phyloP scores from a whole-genome alignment of 176 grass and related monocot species.

The Poa pratensis region DNA sequence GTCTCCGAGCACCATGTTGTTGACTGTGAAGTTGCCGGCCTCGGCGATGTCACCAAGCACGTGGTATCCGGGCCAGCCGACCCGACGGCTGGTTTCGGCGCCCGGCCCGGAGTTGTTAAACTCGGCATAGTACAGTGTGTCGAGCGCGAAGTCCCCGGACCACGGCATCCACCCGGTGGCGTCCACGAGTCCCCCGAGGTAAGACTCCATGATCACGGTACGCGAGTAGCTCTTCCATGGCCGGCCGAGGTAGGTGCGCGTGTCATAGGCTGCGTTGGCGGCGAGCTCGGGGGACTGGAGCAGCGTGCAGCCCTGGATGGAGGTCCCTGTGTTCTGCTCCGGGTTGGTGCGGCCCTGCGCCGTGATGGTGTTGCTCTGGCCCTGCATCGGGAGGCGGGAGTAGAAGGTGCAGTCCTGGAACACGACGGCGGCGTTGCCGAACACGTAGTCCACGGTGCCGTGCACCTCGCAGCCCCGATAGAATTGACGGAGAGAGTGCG shows the following conservation, averaged over 20 bases:
- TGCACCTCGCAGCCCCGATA: slow-evolving; percentile 71
- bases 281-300: slow-evolving; percentile 54
- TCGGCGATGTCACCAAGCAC: slow-evolving; percentile 43
- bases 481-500: slow-evolving; percentile 84
- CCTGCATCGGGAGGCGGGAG: slow-evolving; percentile 59
- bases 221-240: slow-evolving; percentile 74
- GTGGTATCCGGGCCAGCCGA: slow-evolving; percentile 64
- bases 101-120: slow-evolving; percentile 62
- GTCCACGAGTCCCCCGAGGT: slow-evolving; percentile 55
- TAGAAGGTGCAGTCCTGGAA: slow-evolving; percentile 76
- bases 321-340: slow-evolving; percentile 84
- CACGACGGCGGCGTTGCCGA: slow-evolving; percentile 81
- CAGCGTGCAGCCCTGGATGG: slow-evolving; percentile 64
- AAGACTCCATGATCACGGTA: slow-evolving; percentile 68
- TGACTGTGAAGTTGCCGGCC: slow-evolving; percentile 64
- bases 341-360: slow-evolving; percentile 74
- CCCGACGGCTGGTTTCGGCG: slow-evolving; percentile 51
- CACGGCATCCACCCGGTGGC: slow-evolving; percentile 68
- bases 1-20: slow-evolving; percentile 59
- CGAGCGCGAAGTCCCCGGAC: slow-evolving; percentile 57
- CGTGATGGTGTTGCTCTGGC: slow-evolving; percentile 85
- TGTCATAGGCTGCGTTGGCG: slow-evolving; percentile 22
- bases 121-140: slow-evolving; percentile 67
- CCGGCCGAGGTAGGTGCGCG: slow-evolving; percentile 51
- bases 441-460: slow-evolving; percentile 82